phyloP scores from a whole-genome alignment of 202 grass and related monocot genomes.

The Panicum virgatum region DNA sequence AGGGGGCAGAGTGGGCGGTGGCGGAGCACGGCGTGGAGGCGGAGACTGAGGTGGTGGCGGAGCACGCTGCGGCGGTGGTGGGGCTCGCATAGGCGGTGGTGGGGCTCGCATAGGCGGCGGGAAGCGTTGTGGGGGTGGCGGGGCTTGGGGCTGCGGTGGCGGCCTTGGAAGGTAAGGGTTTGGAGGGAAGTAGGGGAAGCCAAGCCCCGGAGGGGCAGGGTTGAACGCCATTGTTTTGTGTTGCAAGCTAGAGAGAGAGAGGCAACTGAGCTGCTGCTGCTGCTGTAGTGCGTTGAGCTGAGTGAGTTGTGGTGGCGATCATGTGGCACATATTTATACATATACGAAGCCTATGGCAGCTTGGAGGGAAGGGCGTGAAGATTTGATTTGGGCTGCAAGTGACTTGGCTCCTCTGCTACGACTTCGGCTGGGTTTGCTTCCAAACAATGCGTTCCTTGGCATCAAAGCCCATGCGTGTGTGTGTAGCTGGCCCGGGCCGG shows the following conservation, averaged over 20 bases:
- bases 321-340: slow-evolving; percentile 33
- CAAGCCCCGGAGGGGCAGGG: slow-evolving; percentile 28
- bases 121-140: not conserved
- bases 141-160: slow-evolving; percentile 17
- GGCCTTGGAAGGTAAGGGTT: slow-evolving; percentile 41
- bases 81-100: not conserved
- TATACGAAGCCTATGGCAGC: not conserved
- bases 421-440: slow-evolving; percentile 56
- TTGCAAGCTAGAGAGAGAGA: not conserved
- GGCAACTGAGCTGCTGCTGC: not conserved
- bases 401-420: slow-evolving; percentile 87
- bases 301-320: slow-evolving; percentile 18
- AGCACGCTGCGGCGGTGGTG: not conserved
- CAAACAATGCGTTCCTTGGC: slow-evolving; percentile 66
- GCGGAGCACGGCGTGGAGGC: not conserved
- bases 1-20: slow-evolving; percentile 6
- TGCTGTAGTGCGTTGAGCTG: slow-evolving; percentile 10
- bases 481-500: not conserved
- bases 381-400: slow-evolving; percentile 41
- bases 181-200: slow-evolving; percentile 38
- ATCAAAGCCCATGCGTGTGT: slow-evolving; percentile 36
- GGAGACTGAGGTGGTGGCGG: not conserved
- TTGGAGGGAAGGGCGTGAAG: slow-evolving; percentile 34
- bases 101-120: not conserved
- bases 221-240: slow-evolving; percentile 51